Evolutionary conservation across 176 grass and related monocot species (phyloP).

Genomic region (Carex parvula): DNA sequence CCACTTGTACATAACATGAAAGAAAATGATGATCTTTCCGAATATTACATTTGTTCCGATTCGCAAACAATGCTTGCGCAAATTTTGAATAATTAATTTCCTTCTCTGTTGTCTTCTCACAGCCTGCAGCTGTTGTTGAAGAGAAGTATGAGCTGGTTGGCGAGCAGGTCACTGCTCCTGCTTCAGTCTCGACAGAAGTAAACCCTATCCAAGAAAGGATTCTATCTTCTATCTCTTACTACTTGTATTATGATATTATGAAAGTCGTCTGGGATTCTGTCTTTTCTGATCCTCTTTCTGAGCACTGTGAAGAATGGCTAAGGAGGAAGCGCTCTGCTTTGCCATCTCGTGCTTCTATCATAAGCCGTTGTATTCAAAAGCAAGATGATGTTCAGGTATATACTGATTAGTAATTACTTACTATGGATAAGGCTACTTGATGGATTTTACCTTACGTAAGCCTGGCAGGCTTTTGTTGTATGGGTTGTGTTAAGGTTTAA

Average conservation of each 20-base stretch:
- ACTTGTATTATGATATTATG: constrained; percentile 71
- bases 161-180: not conserved
- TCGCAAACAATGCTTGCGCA: constrained; percentile 4
- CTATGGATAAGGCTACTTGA: not conserved
- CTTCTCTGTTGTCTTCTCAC: not conserved
- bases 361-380: constrained; percentile 28
- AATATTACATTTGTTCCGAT: not conserved
- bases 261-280: constrained; percentile 59
- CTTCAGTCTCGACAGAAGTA: constrained; percentile 7
- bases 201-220: not conserved
- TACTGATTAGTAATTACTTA: constrained; percentile 15
- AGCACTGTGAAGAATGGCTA: constrained; percentile 61
- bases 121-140: not conserved
- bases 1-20: not conserved
- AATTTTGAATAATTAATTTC: constrained; percentile 5
- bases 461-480: not conserved
- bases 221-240: constrained; percentile 46
- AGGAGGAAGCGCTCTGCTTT: constrained; percentile 39
- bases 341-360: constrained; percentile 22
- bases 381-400: constrained; percentile 32
- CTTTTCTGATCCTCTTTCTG: constrained; percentile 56
- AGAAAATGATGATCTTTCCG: not conserved
- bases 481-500: not conserved
- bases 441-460: not conserved
- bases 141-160: not conserved